Base-by-base conservation (phyloP, 257 asterid species). In the Solanum gracilifrons region DNA sequence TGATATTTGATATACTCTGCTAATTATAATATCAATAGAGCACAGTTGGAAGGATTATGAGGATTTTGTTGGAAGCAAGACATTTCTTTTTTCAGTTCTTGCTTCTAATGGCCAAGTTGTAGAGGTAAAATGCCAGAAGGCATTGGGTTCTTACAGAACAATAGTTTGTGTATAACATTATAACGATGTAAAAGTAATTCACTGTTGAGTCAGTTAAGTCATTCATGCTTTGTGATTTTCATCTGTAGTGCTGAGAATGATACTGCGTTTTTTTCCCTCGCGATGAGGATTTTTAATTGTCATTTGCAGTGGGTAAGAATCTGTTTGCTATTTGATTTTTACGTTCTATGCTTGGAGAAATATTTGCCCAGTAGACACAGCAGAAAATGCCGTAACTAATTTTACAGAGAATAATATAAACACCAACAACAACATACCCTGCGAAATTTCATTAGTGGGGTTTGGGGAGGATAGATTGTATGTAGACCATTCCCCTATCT, bases 11-110 rank as follows among this genome's bases (percentile, higher is more conserved):
- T 18, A 71, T 71, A 72, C 62, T 86, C n/a, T 7, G 88, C 90
- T 88, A 66, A 83, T 88, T 43, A 43, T 86, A 69, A 83, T 89
- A 87, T 85, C 25, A 86, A 79, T 85, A 82, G 66, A 7, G 12
- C 12, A 64, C 88, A 88, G 72, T 90, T 86, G 90, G 90, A 16
- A 31, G 43, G 79, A 72, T 72, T 20, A 6, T 32, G 79, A 72
- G 3, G 25, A 32, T 35, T 72, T 32, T 72, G 43, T 32, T 32
- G 25, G 43, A 32, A 20, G 79, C 79, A 32, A 72, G 79, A 0
- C 66, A 58, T 7, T 58, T 71, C 10, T 13, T 4, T 33, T 71
- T 71, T 8, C 77, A 18, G 80, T 9, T 73, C 80, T 73, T 18
- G 80, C 41, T 71, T 71, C 77, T 71, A 16, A 71, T 71, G 41